A percentile compares a stretch with the other conserved stretches of the same genome.
Conservation (phyloP, 306 rosid species). For the Erythrophleum fordii region DNA sequence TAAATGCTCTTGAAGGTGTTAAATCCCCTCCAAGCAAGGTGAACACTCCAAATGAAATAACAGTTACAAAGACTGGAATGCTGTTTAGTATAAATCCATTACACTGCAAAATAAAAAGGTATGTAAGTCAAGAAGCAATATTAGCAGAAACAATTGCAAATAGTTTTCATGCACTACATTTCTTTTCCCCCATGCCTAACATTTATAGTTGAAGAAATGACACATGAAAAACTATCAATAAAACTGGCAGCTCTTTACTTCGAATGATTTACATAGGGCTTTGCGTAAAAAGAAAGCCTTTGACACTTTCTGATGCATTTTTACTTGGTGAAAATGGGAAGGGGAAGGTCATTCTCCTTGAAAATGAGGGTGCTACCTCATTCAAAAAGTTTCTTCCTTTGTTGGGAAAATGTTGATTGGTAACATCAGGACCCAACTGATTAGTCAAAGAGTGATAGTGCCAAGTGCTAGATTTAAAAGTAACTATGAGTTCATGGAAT, state of each 20-base stretch:
- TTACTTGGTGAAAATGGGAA: not conserved
- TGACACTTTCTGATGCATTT: not conserved
- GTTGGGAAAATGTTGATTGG: not conserved
- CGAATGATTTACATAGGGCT: conserved; percentile 10
- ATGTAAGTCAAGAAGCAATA: conserved; percentile 32
- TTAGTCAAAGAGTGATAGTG: not conserved
- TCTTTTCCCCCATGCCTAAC: not conserved
- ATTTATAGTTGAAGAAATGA: conserved; percentile 11
- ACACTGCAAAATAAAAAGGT: conserved; percentile 61
- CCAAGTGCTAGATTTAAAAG: not conserved
- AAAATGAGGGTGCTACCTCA: conserved; percentile 9
- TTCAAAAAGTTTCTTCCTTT: not conserved
- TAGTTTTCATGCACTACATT: conserved; percentile 18
- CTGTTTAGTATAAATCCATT: conserved; percentile 86
- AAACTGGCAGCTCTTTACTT: conserved; percentile 12
- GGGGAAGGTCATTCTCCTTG: not conserved
- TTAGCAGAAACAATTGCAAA: not conserved
- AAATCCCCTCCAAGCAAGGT: conserved; percentile 91
- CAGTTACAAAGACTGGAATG: conserved; percentile 91
- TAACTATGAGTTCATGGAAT: not conserved
- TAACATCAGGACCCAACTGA: not conserved
- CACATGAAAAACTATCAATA: conserved; percentile 20
- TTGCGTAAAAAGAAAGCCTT: conserved; percentile 14
- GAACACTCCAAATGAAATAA: conserved; percentile 92
- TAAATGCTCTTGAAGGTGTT: conserved; percentile 96